These are phyloP conservation scores for Diutina scorzettiae DNA, from an alignment of 1,139 yeast genomes.

Conservation along the genomic window DNA sequence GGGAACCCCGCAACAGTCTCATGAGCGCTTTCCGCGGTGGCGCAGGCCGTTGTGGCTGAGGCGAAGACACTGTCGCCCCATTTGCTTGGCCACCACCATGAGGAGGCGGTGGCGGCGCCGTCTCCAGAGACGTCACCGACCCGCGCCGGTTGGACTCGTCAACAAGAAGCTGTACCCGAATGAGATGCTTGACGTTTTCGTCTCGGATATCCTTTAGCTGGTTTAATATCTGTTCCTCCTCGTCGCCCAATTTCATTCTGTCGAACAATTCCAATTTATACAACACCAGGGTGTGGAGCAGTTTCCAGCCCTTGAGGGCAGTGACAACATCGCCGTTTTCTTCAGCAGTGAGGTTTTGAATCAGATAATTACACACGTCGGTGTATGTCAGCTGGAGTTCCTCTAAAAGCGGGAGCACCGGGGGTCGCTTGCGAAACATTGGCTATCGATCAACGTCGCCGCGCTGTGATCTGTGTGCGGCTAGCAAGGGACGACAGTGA, in stretches of 20 bases:
- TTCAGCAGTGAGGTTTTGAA: slow-evolving; percentile 45
- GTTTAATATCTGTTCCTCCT: slow-evolving; percentile 29
- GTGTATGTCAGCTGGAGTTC: slow-evolving; percentile 50
- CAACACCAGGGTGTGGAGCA: slow-evolving; percentile 47
- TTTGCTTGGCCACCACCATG: background rate
- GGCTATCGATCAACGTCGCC: no score
- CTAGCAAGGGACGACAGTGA: no score
- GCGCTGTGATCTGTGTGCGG: no score
- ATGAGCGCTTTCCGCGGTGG: slow-evolving; percentile 1
- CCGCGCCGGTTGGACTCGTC: slow-evolving; percentile 20
- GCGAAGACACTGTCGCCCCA: background rate
- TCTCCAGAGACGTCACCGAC: slow-evolving; percentile 1
- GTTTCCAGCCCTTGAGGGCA: slow-evolving; percentile 63
- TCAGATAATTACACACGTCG: slow-evolving; percentile 46
- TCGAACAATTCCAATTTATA: slow-evolving; percentile 46
- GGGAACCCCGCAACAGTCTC: background rate
- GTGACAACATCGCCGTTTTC: slow-evolving; percentile 39
- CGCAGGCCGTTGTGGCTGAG: background rate
- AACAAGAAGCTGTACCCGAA: slow-evolving; percentile 28
- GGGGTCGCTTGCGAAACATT: slow-evolving; percentile 44
- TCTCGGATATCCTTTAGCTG: slow-evolving; percentile 40
- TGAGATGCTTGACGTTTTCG: slow-evolving; percentile 37
- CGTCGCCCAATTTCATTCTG: slow-evolving; percentile 24
- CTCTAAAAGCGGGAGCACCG: slow-evolving; percentile 38
- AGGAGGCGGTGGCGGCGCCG: slow-evolving; percentile 3